These are phyloP conservation scores for Auricularia sp. DNA, from an alignment of 768 basidiomycete species.

Conservation along the genomic window DNA sequence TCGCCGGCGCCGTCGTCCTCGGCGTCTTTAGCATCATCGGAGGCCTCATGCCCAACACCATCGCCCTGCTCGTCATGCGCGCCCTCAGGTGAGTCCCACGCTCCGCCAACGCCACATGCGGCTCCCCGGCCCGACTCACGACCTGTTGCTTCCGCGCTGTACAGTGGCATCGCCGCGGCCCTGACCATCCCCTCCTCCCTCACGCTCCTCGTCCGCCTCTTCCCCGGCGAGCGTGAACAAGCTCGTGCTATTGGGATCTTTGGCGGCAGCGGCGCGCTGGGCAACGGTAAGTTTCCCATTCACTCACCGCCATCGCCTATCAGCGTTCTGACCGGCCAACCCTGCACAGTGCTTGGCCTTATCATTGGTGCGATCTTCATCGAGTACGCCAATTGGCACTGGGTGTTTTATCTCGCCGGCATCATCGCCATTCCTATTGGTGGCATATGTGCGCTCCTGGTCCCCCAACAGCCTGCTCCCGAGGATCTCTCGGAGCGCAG, in stretches of 20 bases:
- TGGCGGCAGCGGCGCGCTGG: slow-evolving; percentile 36
- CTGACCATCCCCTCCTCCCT: slow-evolving; percentile 43
- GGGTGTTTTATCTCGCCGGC: slow-evolving; percentile 43
- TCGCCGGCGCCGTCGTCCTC: slow-evolving; percentile 30
- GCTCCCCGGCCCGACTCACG: background rate
- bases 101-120: background rate
- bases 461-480: slow-evolving; percentile 21
- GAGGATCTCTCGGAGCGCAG: background rate
- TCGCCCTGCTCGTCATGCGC: slow-evolving; percentile 40
- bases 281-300: slow-evolving; percentile 27
- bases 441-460: slow-evolving; percentile 22
- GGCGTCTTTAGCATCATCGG: slow-evolving; percentile 35
- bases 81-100: slow-evolving; percentile 32
- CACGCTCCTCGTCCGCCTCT: slow-evolving; percentile 41
- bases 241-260: slow-evolving; percentile 39
- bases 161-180: slow-evolving; percentile 28
- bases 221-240: slow-evolving; percentile 37
- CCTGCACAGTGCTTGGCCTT: slow-evolving; percentile 28
- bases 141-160: slow-evolving; percentile 7
- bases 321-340: background rate
- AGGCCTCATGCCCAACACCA: slow-evolving; percentile 39
- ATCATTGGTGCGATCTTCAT: slow-evolving; percentile 37
- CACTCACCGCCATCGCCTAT: background rate
- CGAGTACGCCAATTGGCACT: slow-evolving; percentile 32
- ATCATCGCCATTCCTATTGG: slow-evolving; percentile 29